Conservation (phyloP, 768 basidiomycete genomes). For the Mycena rebaudengoi region DNA sequence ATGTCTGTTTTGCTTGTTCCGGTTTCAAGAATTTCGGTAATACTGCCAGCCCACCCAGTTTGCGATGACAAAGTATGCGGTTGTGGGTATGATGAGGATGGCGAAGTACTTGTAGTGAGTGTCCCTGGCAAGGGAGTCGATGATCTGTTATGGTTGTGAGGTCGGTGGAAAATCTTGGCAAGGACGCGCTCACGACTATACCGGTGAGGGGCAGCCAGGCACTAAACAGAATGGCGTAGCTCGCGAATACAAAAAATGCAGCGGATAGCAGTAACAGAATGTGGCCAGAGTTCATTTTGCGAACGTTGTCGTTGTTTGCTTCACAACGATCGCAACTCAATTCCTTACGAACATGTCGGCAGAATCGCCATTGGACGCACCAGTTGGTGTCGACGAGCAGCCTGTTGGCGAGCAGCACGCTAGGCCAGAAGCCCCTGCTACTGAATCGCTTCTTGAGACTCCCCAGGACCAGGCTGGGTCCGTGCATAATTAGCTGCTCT, state of each 20-base stretch:
- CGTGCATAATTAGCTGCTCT: slow-evolving; percentile 31
- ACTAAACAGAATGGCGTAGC: slow-evolving; percentile 72
- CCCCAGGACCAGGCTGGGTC: slow-evolving; percentile 42
- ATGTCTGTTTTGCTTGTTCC: not conserved
- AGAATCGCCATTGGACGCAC: slow-evolving; percentile 7
- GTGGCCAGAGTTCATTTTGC: slow-evolving; percentile 45
- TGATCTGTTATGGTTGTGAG: slow-evolving; percentile 51
- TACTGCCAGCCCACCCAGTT: slow-evolving; percentile 99
- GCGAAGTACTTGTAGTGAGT: slow-evolving; percentile 91
- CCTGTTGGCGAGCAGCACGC: slow-evolving; percentile 4
- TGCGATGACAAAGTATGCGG: slow-evolving; percentile 91
- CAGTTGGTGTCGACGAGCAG: not conserved
- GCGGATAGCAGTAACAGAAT: slow-evolving; percentile 54
- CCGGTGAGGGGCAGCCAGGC: slow-evolving; percentile 65
- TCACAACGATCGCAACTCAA: not conserved
- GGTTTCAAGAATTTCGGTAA: slow-evolving; percentile 82
- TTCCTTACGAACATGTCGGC: slow-evolving; percentile 1
- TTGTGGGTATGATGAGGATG: slow-evolving; percentile 81
- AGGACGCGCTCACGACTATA: slow-evolving; percentile 51
- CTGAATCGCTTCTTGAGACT: slow-evolving; percentile 23
- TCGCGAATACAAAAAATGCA: slow-evolving; percentile 63
- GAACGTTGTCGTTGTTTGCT: not conserved
- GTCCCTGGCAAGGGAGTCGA: slow-evolving; percentile 73
- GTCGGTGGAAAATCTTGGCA: not conserved
- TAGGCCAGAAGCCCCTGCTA: not conserved